A percentile compares a stretch with the other conserved stretches of the same genome.
These are phyloP conservation scores for Aureobasidium subglaciale DNA, from an alignment of 2,329 filamentous ascomycete species.

Conservation along the genomic window DNA sequence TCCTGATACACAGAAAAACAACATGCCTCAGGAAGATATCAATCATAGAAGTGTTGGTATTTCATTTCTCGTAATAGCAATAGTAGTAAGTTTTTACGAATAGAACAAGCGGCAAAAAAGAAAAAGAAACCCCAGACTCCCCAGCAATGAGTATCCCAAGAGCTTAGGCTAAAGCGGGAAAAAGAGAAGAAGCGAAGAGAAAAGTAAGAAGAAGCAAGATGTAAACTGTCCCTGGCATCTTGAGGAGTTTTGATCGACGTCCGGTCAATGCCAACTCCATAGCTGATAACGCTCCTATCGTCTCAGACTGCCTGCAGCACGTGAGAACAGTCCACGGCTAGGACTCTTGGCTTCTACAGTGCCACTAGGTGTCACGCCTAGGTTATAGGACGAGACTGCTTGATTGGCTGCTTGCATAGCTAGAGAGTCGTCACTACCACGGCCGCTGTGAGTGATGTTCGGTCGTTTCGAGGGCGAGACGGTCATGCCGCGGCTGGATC, in stretches of 20 bases:
- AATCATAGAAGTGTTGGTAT: too few relatives aligned
- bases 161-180: too few relatives aligned
- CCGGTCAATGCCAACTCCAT: neutral
- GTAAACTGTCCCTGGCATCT: neutral
- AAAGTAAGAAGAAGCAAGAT: neutral
- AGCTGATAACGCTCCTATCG: neutral
- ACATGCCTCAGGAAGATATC: too few relatives aligned
- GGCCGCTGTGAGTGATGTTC: neutral
- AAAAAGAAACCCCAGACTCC: too few relatives aligned
- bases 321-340: neutral
- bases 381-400: neutral
- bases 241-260: neutral
- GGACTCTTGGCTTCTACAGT: neutral
- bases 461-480: neutral
- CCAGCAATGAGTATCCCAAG: too few relatives aligned
- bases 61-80: neutral
- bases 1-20: too few relatives aligned
- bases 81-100: neutral
- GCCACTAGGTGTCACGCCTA: neutral
- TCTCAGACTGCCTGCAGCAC: slow-evolving; percentile 4
- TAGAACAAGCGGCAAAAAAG: too few relatives aligned
- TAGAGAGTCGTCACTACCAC: neutral
- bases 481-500: neutral
- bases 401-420: slow-evolving; percentile 8
- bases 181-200: neutral